These are phyloP conservation scores for Globisporangium orthogonon DNA, from an alignment of 352 stramenopile species.

Conservation along the genomic window DNA sequence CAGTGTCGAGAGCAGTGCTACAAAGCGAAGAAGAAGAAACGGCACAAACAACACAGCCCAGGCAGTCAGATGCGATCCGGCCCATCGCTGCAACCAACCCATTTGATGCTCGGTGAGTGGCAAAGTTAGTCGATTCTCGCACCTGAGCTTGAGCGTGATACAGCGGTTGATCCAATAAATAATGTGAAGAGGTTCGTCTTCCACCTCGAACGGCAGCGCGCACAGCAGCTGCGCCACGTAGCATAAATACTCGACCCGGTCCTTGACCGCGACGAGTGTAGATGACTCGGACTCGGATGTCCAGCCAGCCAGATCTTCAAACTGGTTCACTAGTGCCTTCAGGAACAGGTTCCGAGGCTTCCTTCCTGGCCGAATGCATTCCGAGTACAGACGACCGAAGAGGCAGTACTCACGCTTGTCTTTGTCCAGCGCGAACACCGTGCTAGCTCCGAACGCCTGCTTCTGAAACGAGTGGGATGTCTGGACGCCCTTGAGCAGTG, in stretches of 20 bases:
- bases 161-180: constrained; percentile 86
- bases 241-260: constrained; percentile 60
- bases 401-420: constrained; percentile 67
- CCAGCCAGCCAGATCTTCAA: constrained; percentile 34
- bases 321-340: constrained; percentile 61
- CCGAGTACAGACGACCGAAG: constrained; percentile 63
- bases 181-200: constrained; percentile 81
- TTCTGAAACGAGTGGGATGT: constrained; percentile 67
- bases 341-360: constrained; percentile 53
- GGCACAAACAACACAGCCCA: not conserved
- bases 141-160: constrained; percentile 76
- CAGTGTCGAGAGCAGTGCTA: constrained; percentile 47
- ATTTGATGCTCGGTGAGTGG: too few relatives aligned
- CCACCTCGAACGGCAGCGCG: constrained; percentile 67
- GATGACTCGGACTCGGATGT: constrained; percentile 5
- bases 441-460: constrained; percentile 37
- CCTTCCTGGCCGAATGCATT: constrained; percentile 41
- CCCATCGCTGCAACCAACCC: not conserved
- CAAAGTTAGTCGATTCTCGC: constrained; percentile 9
- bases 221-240: constrained; percentile 69
- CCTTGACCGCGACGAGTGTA: not conserved
- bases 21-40: not conserved
- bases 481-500: constrained; percentile 54
- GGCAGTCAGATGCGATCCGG: too few relatives aligned
- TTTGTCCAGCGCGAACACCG: constrained; percentile 52